A percentile compares a stretch with the other conserved stretches of the same genome.
Conservation (phyloP, 2,329 filamentous ascomycete genomes). For the Aspergillus sp. region DNA sequence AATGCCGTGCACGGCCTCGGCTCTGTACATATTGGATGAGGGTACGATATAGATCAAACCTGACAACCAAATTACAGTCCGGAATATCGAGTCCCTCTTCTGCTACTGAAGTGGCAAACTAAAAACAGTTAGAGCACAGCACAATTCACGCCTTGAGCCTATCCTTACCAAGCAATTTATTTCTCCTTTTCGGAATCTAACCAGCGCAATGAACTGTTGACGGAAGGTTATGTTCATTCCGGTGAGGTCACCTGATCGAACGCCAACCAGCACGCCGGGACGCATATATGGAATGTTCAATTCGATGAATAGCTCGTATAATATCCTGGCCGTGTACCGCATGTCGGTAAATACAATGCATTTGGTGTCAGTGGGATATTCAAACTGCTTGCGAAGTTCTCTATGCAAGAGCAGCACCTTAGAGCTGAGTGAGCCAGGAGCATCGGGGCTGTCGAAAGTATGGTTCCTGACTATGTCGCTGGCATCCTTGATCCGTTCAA, state of each 20-base stretch:
- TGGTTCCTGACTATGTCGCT: slow-evolving; percentile 51
- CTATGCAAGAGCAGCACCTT: slow-evolving; percentile 62
- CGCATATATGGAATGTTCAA: slow-evolving; percentile 55
- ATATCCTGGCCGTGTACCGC: slow-evolving; percentile 66
- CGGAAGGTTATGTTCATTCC: slow-evolving; percentile 62
- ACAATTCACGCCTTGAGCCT: not conserved
- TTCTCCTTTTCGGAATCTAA: slow-evolving; percentile 54
- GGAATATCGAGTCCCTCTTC: slow-evolving; percentile 62
- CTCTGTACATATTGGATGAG: slow-evolving; percentile 96
- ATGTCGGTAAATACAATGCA: slow-evolving; percentile 86
- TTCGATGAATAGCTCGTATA: slow-evolving; percentile 60
- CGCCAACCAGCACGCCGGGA: slow-evolving; percentile 59
- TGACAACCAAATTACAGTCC: slow-evolving; percentile 59
- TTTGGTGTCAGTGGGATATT: slow-evolving; percentile 49
- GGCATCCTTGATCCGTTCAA: slow-evolving; percentile 54
- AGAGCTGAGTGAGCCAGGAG: slow-evolving; percentile 52
- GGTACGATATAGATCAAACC: slow-evolving; percentile 80
- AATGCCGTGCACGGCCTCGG: slow-evolving; percentile 73
- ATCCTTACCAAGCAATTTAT: slow-evolving; percentile 48
- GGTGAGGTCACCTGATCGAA: slow-evolving; percentile 44
- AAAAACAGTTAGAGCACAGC: slow-evolving; percentile 6
- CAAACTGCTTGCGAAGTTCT: slow-evolving; percentile 59
- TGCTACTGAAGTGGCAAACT: slow-evolving; percentile 58
- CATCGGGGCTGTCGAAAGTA: slow-evolving; percentile 35
- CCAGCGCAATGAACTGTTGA: slow-evolving; percentile 66